Evolutionary conservation across 345 rosid species (phyloP), one percentile per base, ranked within the genome.

Genomic region (Orychophragmus violaceus): DNA sequence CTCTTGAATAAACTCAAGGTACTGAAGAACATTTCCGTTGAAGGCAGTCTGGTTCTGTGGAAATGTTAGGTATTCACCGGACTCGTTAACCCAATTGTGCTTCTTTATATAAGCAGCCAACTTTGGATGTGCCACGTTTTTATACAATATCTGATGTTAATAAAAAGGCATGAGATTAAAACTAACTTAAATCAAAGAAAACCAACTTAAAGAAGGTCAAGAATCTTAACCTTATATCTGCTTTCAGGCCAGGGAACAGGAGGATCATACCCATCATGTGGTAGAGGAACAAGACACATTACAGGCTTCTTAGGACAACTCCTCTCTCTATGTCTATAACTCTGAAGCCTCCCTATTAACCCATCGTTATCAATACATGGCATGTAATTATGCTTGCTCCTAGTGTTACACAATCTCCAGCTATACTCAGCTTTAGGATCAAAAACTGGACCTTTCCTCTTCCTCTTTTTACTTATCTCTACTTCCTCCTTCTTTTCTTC

Each of bases 1-100:
- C 91, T 90, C 97, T 84, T 90, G 91, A 62, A 93, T 90, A 80
- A 83, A 90, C 54, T 93, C 96, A 66, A 93, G 89, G 78, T 90
- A 93, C 74, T 90, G 95, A 74, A 74, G 81, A 74, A 86, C 84
- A 59, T 96, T 96, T 32, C 86, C 96, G 51, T 67, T 86, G 71
- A 79, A 79, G 36, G 82, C 85, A 70, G 96, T 77, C 59, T 88
- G 91, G 69, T 90, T 90, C 68, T 74, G 81, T 17, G 90, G 96
- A 74, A 93, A 93, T 57, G 76, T 75, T 50, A 93, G 80, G 82
- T 82, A 80, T 30, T 86, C 94, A 27, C 89, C 89, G 24, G 82
- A 71, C 74, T 79, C 85, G 56, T 75, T 76, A 66, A 93, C 71
- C 98, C 96, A 93, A 27, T 73, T 75, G 17, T 85, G 86, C 62